Conservation (phyloP, 371 early-diverging fungal species). For the Mortierella sp. region DNA sequence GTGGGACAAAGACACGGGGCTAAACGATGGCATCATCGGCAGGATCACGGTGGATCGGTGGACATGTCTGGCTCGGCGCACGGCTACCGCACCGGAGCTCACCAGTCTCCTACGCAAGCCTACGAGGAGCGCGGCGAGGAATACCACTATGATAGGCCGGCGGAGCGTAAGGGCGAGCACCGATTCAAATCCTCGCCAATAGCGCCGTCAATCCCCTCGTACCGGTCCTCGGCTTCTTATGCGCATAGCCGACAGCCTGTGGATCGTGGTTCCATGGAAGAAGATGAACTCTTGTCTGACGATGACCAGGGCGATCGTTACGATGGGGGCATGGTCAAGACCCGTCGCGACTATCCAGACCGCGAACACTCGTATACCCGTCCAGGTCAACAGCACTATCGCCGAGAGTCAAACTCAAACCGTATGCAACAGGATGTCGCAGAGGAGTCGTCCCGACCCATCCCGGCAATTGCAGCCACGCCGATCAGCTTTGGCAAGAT, state of each 20-base stretch:
- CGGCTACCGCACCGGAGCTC: conserved; percentile 2
- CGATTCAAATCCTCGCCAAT: conserved; percentile 9
- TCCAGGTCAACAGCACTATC: conserved; percentile 13
- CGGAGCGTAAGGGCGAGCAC: conserved; percentile 4
- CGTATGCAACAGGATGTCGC: conserved; percentile 1
- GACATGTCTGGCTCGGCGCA: conserved; percentile 1
- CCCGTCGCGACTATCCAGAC: conserved; percentile 19
- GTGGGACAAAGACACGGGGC: conserved; percentile 8
- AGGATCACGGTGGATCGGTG: not conserved
- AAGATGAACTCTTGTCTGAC: conserved; percentile 43
- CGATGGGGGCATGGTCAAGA: not conserved
- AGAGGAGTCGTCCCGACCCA: conserved; percentile 11
- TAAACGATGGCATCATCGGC: conserved; percentile 8
- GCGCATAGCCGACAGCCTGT: not conserved
- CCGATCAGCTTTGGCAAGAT: conserved; percentile 52
- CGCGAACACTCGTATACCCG: conserved; percentile 1
- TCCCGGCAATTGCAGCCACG: conserved; percentile 33
- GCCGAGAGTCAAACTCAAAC: conserved; percentile 14
- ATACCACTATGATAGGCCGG: conserved; percentile 3
- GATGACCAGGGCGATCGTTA: conserved; percentile 13
- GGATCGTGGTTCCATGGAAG: conserved; percentile 8
- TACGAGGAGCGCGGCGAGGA: not conserved
- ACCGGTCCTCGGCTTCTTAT: conserved; percentile 1
- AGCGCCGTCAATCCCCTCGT: conserved; percentile 2
- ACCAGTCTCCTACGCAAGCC: not conserved